Evolutionary conservation across 805 yeast species (phyloP).

Genomic region (Wickerhamomyces rabaulensis): DNA sequence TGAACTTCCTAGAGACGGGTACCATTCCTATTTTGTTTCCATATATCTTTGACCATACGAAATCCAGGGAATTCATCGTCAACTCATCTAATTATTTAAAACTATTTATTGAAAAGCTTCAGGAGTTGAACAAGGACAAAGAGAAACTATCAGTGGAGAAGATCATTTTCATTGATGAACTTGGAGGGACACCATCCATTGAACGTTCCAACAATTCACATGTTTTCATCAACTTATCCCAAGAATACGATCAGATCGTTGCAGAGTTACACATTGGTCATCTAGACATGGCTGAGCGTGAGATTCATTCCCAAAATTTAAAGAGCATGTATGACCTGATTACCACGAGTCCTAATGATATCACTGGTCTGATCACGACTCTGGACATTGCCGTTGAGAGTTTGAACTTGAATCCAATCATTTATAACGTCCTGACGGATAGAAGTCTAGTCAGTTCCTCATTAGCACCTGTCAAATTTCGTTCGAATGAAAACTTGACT

Average conservation of each 20-base stretch:
- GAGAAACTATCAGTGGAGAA: constrained; percentile 60
- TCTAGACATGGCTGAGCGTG: constrained; percentile 38
- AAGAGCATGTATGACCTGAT: constrained; percentile 57
- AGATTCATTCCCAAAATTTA: constrained; percentile 61
- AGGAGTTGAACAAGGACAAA: constrained; percentile 22
- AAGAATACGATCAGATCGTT: constrained; percentile 65
- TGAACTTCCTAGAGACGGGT: neutral
- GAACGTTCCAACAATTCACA: constrained; percentile 81
- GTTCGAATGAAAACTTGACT: constrained; percentile 11
- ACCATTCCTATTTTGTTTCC: constrained; percentile 54
- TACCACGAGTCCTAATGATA: constrained; percentile 35
- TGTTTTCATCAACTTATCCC: constrained; percentile 78
- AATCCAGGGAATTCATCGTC: constrained; percentile 34
- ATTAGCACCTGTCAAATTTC: constrained; percentile 55
- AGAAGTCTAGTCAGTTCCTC: constrained; percentile 89
- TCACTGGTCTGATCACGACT: constrained; percentile 87
- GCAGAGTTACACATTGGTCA: constrained; percentile 61
- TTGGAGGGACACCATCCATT: constrained; percentile 88
- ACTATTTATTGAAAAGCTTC: constrained; percentile 28
- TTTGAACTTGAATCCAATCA: constrained; percentile 65
- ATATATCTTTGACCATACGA: constrained; percentile 53
- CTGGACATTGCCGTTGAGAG: constrained; percentile 60
- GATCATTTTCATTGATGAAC: constrained; percentile 67
- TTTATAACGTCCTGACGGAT: constrained; percentile 87
- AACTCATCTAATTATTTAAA: constrained; percentile 37